Conservation (phyloP, 2,329 filamentous ascomycete species). For the Aspergillus fumigatus region DNA sequence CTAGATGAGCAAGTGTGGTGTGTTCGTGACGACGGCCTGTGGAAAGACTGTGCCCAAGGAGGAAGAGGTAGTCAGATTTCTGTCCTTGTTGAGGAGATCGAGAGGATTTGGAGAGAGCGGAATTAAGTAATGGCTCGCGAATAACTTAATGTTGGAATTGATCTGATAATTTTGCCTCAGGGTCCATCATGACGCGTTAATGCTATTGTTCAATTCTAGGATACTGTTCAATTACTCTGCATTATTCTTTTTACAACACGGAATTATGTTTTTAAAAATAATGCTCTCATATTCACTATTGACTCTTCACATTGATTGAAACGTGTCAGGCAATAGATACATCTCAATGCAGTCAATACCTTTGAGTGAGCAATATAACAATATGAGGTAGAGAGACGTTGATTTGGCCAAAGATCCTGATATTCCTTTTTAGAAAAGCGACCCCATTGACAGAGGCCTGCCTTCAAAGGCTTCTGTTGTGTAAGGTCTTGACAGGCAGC, state of each 20-base stretch:
- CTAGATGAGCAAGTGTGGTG: constrained; percentile 78
- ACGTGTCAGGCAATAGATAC: not conserved
- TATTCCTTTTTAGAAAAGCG: not conserved
- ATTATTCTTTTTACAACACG: not conserved
- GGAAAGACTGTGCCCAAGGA: constrained; percentile 71
- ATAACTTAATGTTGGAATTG: not conserved
- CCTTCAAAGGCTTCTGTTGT: not conserved
- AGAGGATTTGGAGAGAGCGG: constrained; percentile 57
- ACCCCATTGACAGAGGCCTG: not conserved
- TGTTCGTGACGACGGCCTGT: constrained; percentile 71
- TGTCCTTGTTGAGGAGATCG: constrained; percentile 71
- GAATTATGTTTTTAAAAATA: not conserved
- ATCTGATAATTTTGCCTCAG: not conserved
- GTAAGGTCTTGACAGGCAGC: not conserved
- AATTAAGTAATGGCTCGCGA: constrained; percentile 16
- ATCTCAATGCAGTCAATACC: not conserved
- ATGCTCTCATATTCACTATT: not conserved
- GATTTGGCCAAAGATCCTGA: not conserved
- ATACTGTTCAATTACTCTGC: not conserved
- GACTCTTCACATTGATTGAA: not conserved
- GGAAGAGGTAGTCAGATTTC: constrained; percentile 46
- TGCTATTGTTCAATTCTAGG: not conserved
- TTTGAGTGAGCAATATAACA: not conserved
- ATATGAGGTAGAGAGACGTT: not conserved
- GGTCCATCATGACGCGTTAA: not conserved